phyloP scores from a whole-genome alignment of 2,329 filamentous ascomycete genomes.

The Penicillium sclerotigenum region DNA sequence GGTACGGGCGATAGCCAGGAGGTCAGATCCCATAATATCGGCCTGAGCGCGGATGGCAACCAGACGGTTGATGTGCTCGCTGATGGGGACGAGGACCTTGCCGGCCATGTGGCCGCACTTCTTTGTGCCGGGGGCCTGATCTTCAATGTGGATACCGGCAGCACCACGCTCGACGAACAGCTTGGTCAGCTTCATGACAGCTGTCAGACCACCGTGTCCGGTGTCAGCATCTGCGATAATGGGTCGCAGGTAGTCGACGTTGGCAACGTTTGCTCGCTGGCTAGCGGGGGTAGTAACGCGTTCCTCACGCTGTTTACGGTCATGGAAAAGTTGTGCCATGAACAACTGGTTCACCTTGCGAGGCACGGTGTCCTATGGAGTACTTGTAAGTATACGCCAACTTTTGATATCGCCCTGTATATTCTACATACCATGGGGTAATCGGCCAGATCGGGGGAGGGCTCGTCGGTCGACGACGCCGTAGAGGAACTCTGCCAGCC shows the following conservation, averaged over 20 bases:
- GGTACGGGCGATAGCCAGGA: slow-evolving; percentile 87
- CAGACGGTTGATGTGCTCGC: slow-evolving; percentile 95
- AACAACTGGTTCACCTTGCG: slow-evolving; percentile 98
- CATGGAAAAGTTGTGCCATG: slow-evolving; percentile 98
- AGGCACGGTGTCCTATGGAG: slow-evolving; percentile 79
- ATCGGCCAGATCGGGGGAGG: slow-evolving; percentile 94
- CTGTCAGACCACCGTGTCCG: slow-evolving; percentile 94
- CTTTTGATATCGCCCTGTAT: background rate
- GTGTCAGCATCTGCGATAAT: slow-evolving; percentile 98
- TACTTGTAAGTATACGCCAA: slow-evolving; percentile 12
- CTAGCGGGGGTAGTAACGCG: slow-evolving; percentile 72
- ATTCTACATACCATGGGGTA: slow-evolving; percentile 73
- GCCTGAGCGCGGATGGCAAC: slow-evolving; percentile 96
- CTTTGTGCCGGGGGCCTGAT: slow-evolving; percentile 97
- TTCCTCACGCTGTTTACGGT: slow-evolving; percentile 97
- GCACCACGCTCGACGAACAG: slow-evolving; percentile 95
- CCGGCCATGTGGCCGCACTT: slow-evolving; percentile 99
- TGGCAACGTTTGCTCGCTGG: slow-evolving; percentile 69
- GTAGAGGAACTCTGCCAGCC: slow-evolving; percentile 99
- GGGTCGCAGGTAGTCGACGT: slow-evolving; percentile 89
- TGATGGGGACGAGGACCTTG: slow-evolving; percentile 94
- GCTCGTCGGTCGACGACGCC: slow-evolving; percentile 90
- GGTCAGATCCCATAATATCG: slow-evolving; percentile 94
- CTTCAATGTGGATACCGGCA: slow-evolving; percentile 97
- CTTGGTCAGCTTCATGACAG: slow-evolving; percentile 99